phyloP scores from a whole-genome alignment of 31 red algal species.

The Endocladia muricata region DNA sequence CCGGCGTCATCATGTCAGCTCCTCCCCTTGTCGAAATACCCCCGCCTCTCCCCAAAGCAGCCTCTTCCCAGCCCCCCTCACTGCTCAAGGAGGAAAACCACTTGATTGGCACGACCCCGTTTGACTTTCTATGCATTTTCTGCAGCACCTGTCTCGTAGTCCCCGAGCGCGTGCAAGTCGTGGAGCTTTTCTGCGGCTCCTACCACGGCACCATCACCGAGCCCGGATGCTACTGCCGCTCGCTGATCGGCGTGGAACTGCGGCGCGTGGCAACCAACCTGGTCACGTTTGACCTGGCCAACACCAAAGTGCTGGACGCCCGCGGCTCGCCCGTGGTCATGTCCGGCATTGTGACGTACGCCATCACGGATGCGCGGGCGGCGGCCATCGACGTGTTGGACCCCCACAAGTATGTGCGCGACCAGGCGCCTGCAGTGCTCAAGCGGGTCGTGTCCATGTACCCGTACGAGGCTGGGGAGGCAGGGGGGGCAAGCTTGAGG shows the following conservation, averaged over 20 bases:
- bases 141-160: conserved; percentile 63
- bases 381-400: conserved; percentile 76
- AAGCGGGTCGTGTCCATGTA: conserved; percentile 75
- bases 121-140: conserved; percentile 30
- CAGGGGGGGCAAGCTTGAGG: conserved; percentile 23
- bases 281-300: conserved; percentile 47
- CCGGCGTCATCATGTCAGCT: background rate
- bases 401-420: conserved; percentile 57
- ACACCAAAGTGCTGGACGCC: conserved; percentile 62
- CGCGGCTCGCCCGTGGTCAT: conserved; percentile 63
- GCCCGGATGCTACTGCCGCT: conserved; percentile 75
- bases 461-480: conserved; percentile 48
- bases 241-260: conserved; percentile 29
- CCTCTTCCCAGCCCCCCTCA: background rate
- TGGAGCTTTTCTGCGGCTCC: conserved; percentile 61
- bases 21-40: background rate
- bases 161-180: conserved; percentile 46
- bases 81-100: conserved; percentile 30
- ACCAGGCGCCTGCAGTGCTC: conserved; percentile 71
- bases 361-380: conserved; percentile 46
- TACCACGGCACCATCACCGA: conserved; percentile 80
- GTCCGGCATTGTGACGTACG: conserved; percentile 67
- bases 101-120: conserved; percentile 39
- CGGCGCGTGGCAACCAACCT: conserved; percentile 57
- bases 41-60: background rate